Conservation (phyloP, 108 stramenopile genomes). For the Discostella pseudostelligera region DNA sequence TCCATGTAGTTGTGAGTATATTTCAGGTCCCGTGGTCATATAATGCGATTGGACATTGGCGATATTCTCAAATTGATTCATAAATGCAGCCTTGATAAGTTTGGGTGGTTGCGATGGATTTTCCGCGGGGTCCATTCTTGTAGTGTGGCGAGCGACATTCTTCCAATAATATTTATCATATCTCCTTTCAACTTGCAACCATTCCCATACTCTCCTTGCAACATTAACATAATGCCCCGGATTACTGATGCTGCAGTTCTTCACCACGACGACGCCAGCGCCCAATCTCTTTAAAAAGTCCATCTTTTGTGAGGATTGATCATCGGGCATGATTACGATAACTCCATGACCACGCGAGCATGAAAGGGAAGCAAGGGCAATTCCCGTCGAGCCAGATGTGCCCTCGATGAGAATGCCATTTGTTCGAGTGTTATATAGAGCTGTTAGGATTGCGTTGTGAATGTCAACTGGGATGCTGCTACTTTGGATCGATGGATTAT, state of each 20-base stretch:
- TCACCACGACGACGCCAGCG: conserved; percentile 82
- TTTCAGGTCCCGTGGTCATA: conserved; percentile 86
- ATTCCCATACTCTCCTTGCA: conserved; percentile 60
- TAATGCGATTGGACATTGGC: conserved; percentile 89
- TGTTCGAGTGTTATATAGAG: conserved; percentile 55
- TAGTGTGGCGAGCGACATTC: conserved; percentile 1
- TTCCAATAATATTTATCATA: conserved; percentile 43
- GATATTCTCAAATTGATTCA: conserved; percentile 95
- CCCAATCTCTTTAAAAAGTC: conserved; percentile 70
- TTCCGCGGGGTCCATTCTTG: background rate
- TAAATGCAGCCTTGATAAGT: conserved; percentile 75
- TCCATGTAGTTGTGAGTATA: conserved; percentile 59
- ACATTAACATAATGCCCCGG: conserved; percentile 95
- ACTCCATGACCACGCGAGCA: conserved; percentile 81
- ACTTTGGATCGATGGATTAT: background rate
- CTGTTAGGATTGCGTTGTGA: conserved; percentile 47
- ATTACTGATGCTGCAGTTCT: conserved; percentile 87
- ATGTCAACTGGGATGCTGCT: conserved; percentile 21
- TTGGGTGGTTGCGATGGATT: conserved; percentile 7
- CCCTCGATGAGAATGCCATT: conserved; percentile 93
- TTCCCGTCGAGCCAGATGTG: conserved; percentile 95
- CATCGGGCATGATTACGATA: conserved; percentile 94
- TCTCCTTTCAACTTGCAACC: conserved; percentile 45
- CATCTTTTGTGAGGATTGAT: conserved; percentile 89
- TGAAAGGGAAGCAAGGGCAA: conserved; percentile 86